Evolutionary conservation across 164 flowering plant species (phyloP).

Genomic region (Pachysandra terminalis): DNA sequence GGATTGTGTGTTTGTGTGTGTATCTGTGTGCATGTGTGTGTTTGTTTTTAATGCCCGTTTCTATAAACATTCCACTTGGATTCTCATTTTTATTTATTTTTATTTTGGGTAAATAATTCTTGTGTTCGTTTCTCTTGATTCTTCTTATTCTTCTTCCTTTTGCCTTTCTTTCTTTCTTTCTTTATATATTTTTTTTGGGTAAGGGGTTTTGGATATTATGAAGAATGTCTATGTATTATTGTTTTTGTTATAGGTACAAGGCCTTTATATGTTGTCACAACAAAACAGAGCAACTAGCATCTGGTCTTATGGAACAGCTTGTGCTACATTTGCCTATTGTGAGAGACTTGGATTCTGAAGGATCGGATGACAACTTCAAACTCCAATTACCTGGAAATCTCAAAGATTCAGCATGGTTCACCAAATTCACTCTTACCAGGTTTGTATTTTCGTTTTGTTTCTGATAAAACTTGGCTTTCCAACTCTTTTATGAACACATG

Average conservation of each 20-base stretch:
- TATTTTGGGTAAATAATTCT: too few relatives aligned
- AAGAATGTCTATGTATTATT: neutral
- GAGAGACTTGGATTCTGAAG: conserved; percentile 30
- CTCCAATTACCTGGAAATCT: conserved; percentile 42
- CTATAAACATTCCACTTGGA: too few relatives aligned
- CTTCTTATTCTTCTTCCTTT: too few relatives aligned
- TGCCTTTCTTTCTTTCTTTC: too few relatives aligned
- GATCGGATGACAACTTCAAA: conserved; percentile 39
- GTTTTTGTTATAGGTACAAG: conserved; percentile 52
- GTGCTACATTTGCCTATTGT: conserved; percentile 42
- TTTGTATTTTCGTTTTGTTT: conserved; percentile 15
- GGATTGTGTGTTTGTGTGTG: too few relatives aligned
- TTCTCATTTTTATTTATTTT: too few relatives aligned
- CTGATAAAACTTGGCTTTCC: neutral
- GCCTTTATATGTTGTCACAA: conserved; percentile 38
- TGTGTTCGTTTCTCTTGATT: too few relatives aligned
- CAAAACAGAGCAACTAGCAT: conserved; percentile 45
- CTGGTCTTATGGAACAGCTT: conserved; percentile 57
- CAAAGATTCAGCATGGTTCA: conserved; percentile 58
- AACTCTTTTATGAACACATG: neutral
- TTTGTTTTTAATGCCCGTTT: too few relatives aligned
- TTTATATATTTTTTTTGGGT: neutral
- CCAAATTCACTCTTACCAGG: conserved; percentile 72
- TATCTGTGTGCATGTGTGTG: too few relatives aligned
- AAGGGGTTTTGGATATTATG: neutral